Conservation (phyloP, 768 basidiomycete genomes). For the Lactifluus volemus region DNA sequence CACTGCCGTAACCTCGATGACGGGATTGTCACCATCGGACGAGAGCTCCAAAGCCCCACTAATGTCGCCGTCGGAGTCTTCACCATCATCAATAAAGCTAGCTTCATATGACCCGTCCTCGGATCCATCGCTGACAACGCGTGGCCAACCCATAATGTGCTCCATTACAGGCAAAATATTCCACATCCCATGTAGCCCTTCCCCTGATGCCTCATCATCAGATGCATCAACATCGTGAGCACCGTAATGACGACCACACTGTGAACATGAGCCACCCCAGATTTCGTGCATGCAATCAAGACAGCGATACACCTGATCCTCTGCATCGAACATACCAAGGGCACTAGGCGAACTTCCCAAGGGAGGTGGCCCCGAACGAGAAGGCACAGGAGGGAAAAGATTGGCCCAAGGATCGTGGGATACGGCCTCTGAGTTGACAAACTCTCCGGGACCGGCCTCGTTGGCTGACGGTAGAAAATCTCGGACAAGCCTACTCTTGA, state of each 20-base stretch:
- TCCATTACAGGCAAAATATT: constrained; percentile 11
- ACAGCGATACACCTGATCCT: constrained; percentile 77
- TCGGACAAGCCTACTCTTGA: constrained; percentile 43
- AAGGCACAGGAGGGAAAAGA: constrained; percentile 38
- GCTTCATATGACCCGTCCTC: constrained; percentile 32
- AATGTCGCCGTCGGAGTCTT: constrained; percentile 15
- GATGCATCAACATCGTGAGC: constrained; percentile 34
- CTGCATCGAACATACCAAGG: constrained; percentile 59
- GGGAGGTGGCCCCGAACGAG: constrained; percentile 19
- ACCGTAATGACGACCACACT: constrained; percentile 50
- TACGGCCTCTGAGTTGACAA: constrained; percentile 22
- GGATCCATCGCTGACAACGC: constrained; percentile 7
- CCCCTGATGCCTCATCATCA: constrained; percentile 15
- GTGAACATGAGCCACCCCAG: constrained; percentile 54
- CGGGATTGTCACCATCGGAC: constrained; percentile 1
- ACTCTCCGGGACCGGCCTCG: constrained; percentile 23
- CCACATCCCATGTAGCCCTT: constrained; percentile 26
- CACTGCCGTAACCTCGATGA: neutral
- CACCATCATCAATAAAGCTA: constrained; percentile 50
- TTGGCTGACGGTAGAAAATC: constrained; percentile 10
- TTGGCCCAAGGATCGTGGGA: constrained; percentile 56
- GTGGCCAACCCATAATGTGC: constrained; percentile 5
- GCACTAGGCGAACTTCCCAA: constrained; percentile 24
- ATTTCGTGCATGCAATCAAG: constrained; percentile 74
- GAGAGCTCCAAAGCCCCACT: constrained; percentile 9